These are phyloP conservation scores for Neonectria hederae DNA, from an alignment of 2,329 filamentous ascomycete species.

Conservation along the genomic window DNA sequence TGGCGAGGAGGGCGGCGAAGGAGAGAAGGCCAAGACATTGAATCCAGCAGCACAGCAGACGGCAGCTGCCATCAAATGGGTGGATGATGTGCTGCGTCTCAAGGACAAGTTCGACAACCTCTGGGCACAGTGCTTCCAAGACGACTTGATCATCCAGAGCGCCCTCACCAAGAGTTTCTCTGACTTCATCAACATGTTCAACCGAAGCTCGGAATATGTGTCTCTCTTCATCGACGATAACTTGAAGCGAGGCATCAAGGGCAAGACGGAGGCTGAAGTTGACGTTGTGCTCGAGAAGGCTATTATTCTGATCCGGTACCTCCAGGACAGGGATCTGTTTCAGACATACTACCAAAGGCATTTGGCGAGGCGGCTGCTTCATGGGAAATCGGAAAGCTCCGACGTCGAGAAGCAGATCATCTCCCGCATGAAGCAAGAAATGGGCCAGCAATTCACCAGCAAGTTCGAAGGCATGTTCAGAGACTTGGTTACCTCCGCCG, in stretches of 20 bases:
- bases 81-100: slow-evolving; percentile 85
- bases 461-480: slow-evolving; percentile 98
- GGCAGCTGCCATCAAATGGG: slow-evolving; percentile 90
- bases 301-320: slow-evolving; percentile 85
- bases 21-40: slow-evolving; percentile 48
- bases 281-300: slow-evolving; percentile 88
- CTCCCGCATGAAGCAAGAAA: slow-evolving; percentile 93
- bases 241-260: slow-evolving; percentile 91
- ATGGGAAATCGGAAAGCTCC: slow-evolving; percentile 88
- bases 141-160: slow-evolving; percentile 81
- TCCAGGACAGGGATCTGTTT: slow-evolving; percentile 93
- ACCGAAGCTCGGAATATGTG: slow-evolving; percentile 87
- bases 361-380: slow-evolving; percentile 84
- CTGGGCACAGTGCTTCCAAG: slow-evolving; percentile 75
- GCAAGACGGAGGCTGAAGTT: slow-evolving; percentile 89
- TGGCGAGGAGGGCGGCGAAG: slow-evolving; percentile 59
- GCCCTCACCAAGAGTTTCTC: slow-evolving; percentile 87
- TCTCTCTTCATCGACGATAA: slow-evolving; percentile 98
- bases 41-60: slow-evolving; percentile 79
- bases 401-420: slow-evolving; percentile 97
- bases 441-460: slow-evolving; percentile 91
- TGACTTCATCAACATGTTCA: slow-evolving; percentile 93
- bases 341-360: slow-evolving; percentile 99
- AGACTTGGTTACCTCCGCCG: slow-evolving; percentile 89
- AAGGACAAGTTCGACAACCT: slow-evolving; percentile 92